Evolutionary conservation across 176 grass and related monocot genomes (phyloP).

Genomic region (Leersia perrieri): DNA sequence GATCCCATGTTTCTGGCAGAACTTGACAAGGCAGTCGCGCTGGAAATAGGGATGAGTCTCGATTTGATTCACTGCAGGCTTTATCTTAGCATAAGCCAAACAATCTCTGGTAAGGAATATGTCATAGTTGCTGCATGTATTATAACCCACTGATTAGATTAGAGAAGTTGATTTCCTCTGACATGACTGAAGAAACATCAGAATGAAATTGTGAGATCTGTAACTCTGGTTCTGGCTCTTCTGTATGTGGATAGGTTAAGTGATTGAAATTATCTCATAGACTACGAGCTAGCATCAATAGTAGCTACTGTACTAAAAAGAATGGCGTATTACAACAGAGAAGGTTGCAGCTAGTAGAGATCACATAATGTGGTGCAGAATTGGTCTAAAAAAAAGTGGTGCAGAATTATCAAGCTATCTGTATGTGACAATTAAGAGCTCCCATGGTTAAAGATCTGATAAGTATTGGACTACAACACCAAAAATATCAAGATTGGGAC

Average conservation of each 20-base stretch:
- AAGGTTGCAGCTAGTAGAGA: background rate
- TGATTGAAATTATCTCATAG: background rate
- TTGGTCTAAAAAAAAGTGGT: too few species aligned
- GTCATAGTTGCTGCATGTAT: constrained; percentile 88
- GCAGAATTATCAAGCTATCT: background rate
- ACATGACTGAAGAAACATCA: background rate
- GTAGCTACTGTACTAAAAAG: background rate
- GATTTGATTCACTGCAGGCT: constrained; percentile 92
- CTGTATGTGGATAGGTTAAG: background rate
- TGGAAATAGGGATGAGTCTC: constrained; percentile 91
- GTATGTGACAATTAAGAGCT: background rate
- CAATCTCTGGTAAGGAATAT: constrained; percentile 89
- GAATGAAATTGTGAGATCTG: background rate
- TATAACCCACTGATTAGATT: background rate
- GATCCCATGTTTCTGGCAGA: constrained; percentile 94
- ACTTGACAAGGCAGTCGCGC: constrained; percentile 86
- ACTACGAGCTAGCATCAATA: background rate
- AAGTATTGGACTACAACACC: background rate
- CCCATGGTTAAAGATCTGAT: background rate
- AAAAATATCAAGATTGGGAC: background rate
- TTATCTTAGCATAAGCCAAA: constrained; percentile 87
- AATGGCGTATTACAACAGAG: background rate
- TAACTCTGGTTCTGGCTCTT: background rate
- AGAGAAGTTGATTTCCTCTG: background rate
- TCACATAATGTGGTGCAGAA: background rate